Conservation (phyloP, 2,329 filamentous ascomycete genomes). For the Parascedosporium putredinis region DNA sequence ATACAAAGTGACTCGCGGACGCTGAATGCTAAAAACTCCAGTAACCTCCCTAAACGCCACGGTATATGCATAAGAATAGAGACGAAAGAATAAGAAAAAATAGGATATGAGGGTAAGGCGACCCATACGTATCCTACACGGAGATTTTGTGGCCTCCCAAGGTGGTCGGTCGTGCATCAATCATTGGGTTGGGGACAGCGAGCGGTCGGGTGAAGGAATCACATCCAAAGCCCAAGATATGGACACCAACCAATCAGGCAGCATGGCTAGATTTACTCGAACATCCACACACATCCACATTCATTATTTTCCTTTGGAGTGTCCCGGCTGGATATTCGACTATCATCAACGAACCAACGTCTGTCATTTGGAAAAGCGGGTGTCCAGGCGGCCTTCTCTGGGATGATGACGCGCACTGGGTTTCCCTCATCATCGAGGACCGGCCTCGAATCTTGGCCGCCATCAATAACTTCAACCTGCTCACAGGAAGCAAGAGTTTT, state of each 20-base stretch:
- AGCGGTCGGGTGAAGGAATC: no score
- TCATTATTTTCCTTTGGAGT: conserved; percentile 6
- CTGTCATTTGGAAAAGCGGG: not conserved
- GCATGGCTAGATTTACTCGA: not conserved
- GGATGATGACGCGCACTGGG: conserved; percentile 31
- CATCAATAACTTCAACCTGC: conserved; percentile 33
- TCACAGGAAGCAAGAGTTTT: conserved; percentile 31
- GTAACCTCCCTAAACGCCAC: not conserved
- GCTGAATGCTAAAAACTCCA: not conserved
- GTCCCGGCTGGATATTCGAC: conserved; percentile 5
- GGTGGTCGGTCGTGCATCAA: no score
- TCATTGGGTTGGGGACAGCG: no score
- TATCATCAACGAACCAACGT: conserved; percentile 14
- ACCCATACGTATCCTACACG: no score
- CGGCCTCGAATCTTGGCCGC: conserved; percentile 25
- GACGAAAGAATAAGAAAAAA: not conserved
- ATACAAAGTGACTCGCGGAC: not conserved
- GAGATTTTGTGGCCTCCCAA: no score
- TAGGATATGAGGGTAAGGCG: no score
- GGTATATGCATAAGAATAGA: not conserved
- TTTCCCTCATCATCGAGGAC: conserved; percentile 27
- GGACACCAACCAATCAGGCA: not conserved
- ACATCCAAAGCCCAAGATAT: not conserved
- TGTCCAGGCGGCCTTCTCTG: conserved; percentile 21
- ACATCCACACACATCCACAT: conserved; percentile 9